Percentiles rank a stretch among this genome's conserved stretches.
These are phyloP conservation scores for Pseudodiploospora longispora DNA, from an alignment of 2,329 filamentous ascomycete species.

Conservation along the genomic window DNA sequence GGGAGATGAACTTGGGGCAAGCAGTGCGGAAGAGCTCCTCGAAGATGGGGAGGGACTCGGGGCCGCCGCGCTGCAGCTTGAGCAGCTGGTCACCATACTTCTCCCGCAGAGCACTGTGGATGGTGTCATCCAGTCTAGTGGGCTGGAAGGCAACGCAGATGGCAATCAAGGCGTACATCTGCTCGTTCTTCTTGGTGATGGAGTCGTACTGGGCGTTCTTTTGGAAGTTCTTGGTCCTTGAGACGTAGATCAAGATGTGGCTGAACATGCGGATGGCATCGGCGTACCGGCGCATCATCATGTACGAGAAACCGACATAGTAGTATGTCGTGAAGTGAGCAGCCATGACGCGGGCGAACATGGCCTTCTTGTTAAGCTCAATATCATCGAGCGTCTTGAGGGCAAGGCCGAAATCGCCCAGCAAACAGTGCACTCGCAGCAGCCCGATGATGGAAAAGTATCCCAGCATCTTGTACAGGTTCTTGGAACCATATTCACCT, in stretches of 20 bases:
- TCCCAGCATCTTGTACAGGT: conserved; percentile 94
- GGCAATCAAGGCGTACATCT: conserved; percentile 98
- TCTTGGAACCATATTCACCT: conserved; percentile 90
- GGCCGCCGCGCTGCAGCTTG: conserved; percentile 91
- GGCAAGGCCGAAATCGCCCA: conserved; percentile 95
- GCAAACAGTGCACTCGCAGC: conserved; percentile 87
- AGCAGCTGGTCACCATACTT: conserved; percentile 99
- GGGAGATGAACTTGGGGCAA: conserved; percentile 99
- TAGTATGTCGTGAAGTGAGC: conserved; percentile 99
- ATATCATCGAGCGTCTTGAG: conserved; percentile 99
- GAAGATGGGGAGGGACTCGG: conserved; percentile 90
- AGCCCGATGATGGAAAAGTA: conserved; percentile 99
- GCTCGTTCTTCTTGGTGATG: conserved; percentile 99
- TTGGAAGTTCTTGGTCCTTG: conserved; percentile 99
- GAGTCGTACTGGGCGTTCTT: conserved; percentile 98
- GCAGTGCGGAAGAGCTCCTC: conserved; percentile 96
- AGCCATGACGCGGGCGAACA: conserved; percentile 99
- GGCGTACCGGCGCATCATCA: conserved; percentile 99
- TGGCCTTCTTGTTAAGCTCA: conserved; percentile 99
- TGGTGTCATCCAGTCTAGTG: conserved; percentile 94
- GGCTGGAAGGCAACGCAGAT: conserved; percentile 98
- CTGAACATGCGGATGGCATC: conserved; percentile 99
- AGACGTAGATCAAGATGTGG: conserved; percentile 98
- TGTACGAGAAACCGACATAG: conserved; percentile 99
- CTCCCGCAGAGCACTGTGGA: conserved; percentile 94